phyloP scores from a whole-genome alignment of 345 rosid genomes.

The Pugionium dolabratum region DNA sequence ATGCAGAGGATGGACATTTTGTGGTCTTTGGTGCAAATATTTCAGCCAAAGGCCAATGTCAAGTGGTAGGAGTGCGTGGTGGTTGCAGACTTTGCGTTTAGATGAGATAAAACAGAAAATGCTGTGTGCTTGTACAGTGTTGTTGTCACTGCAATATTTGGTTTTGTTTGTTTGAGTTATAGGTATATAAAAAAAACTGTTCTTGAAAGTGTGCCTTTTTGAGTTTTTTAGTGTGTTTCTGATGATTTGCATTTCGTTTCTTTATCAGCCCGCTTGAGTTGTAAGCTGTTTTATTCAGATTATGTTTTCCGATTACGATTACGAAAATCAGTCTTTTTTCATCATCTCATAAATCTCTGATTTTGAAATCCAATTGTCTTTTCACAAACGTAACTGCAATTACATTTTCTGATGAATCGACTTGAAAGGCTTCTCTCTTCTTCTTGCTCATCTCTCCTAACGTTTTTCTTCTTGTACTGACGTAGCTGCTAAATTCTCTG shows the following conservation, averaged over 20 bases:
- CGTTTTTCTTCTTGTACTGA: too few species aligned
- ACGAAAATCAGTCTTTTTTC: too few species aligned
- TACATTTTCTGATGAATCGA: too few species aligned
- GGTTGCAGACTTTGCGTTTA: slow-evolving; percentile 16
- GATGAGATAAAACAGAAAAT: slow-evolving; percentile 8
- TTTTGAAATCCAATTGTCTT: too few species aligned
- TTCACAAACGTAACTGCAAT: too few species aligned
- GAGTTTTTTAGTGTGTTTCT: slow-evolving; percentile 23
- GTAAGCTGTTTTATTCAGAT: too few species aligned
- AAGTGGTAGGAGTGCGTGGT: slow-evolving; percentile 30
- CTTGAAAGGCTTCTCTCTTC: too few species aligned
- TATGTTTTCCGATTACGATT: too few species aligned
- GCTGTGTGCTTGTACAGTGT: slow-evolving; percentile 33
- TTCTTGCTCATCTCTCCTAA: too few species aligned
- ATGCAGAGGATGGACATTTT: slow-evolving; percentile 92
- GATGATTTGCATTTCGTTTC: neutral
- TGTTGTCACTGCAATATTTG: slow-evolving; percentile 27
- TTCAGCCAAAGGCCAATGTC: slow-evolving; percentile 65
- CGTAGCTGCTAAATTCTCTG: too few species aligned
- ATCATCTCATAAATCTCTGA: too few species aligned
- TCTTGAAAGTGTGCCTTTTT: slow-evolving; percentile 17
- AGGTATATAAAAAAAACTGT: neutral
- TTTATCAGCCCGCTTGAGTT: too few species aligned
- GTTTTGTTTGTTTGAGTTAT: slow-evolving; percentile 17
- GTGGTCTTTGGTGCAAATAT: slow-evolving; percentile 87